A percentile compares a stretch with the other conserved stretches of the same genome.
phyloP scores from a whole-genome alignment of 1,139 yeast genomes.

The Wickerhamiella infanticola region DNA sequence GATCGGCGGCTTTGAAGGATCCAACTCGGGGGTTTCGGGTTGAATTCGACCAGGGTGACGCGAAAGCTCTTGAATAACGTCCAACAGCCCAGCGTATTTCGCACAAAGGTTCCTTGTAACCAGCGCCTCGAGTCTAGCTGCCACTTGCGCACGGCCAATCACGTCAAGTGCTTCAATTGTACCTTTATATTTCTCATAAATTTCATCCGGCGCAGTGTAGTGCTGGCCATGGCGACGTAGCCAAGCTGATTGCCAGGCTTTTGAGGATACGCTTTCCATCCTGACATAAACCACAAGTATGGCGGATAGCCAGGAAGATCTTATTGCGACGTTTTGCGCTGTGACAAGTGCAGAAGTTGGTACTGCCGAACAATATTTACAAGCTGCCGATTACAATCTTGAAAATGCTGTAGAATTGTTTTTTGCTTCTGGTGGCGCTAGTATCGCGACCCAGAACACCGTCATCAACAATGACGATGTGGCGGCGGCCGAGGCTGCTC shows the following conservation, averaged over 20 bases:
- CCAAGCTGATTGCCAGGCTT: conserved; percentile 6
- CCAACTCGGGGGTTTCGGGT: background rate
- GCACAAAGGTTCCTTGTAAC: conserved; percentile 10
- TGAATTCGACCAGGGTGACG: background rate
- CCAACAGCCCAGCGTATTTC: conserved; percentile 12
- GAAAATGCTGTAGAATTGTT: conserved; percentile 77
- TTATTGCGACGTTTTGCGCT: conserved; percentile 61
- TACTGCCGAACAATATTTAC: conserved; percentile 63
- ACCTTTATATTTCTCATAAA: conserved; percentile 11
- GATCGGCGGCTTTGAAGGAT: background rate
- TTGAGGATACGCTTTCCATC: background rate
- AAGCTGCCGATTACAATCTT: conserved; percentile 61
- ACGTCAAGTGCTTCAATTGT: conserved; percentile 17
- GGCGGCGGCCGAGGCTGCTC: conserved; percentile 43
- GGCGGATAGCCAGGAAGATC: conserved; percentile 26
- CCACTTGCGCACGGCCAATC: conserved; percentile 16
- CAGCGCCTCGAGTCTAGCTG: conserved; percentile 13
- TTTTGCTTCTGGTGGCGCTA: conserved; percentile 52
- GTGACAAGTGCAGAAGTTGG: conserved; percentile 66
- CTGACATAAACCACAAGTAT: background rate
- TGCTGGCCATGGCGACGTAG: conserved; percentile 3
- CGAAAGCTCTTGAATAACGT: conserved; percentile 8
- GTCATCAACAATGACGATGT: conserved; percentile 28
- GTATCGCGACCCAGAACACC: conserved; percentile 23
- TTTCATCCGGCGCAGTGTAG: conserved; percentile 9